These are phyloP conservation scores for Sphagnum fallax DNA, from an alignment of 228 moss, liverwort and hornwort genomes.

Conservation along the genomic window DNA sequence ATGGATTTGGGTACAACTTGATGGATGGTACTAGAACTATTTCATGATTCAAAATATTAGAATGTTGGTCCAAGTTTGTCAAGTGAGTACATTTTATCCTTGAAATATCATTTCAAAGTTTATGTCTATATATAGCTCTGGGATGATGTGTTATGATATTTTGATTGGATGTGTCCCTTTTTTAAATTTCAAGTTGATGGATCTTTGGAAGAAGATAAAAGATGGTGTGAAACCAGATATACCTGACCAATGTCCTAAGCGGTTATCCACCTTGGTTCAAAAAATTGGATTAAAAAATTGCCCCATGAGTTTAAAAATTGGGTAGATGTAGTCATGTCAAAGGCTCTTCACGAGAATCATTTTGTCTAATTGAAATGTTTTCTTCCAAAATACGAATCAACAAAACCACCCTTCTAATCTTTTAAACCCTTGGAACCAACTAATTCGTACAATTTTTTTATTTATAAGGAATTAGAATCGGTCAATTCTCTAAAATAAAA, in stretches of 20 bases:
- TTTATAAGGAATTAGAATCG: too few relatives aligned
- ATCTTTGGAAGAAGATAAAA: neutral
- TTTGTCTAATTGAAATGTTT: too few relatives aligned
- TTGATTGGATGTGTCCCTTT: slow-evolving; percentile 3
- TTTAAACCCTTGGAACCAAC: too few relatives aligned
- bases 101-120: neutral
- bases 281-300: too few relatives aligned
- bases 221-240: neutral
- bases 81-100: too few relatives aligned
- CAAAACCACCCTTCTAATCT: too few relatives aligned
- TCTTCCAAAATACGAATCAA: too few relatives aligned
- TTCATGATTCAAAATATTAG: slow-evolving; percentile 1
- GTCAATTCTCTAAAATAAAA: too few relatives aligned
- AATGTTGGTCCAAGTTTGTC: neutral
- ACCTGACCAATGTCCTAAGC: neutral
- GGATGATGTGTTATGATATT: slow-evolving; percentile 1
- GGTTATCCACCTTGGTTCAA: slow-evolving; percentile 3
- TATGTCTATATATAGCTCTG: slow-evolving; percentile 11
- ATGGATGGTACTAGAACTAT: neutral
- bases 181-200: neutral
- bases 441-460: too few relatives aligned
- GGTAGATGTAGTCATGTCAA: too few relatives aligned
- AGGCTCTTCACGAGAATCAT: too few relatives aligned
- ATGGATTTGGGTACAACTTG: slow-evolving; percentile 2
- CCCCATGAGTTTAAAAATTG: too few relatives aligned